Conservation (phyloP, 2,329 filamentous ascomycete genomes). For the Apiospora marii region DNA sequence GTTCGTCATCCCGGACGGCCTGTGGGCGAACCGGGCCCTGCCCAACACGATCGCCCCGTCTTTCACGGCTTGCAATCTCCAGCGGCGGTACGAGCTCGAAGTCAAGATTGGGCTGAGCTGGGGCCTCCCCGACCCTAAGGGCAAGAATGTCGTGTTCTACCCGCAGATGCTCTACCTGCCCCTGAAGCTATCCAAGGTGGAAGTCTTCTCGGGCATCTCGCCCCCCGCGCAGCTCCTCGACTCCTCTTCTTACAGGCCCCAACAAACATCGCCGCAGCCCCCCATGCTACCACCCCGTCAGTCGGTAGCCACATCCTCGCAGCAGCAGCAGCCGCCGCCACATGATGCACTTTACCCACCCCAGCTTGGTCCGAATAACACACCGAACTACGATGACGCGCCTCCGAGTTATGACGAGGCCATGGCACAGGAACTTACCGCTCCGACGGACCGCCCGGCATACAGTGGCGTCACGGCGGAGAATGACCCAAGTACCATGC, state of each 20-base stretch:
- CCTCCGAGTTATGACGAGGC: slow-evolving; percentile 97
- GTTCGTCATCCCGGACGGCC: slow-evolving; percentile 69
- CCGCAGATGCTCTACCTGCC: slow-evolving; percentile 82
- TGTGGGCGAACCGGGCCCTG: slow-evolving; percentile 77
- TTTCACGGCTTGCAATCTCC: slow-evolving; percentile 89
- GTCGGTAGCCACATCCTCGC: slow-evolving; percentile 28
- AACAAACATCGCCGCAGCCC: slow-evolving; percentile 41
- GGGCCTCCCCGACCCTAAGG: slow-evolving; percentile 54
- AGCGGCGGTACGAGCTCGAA: slow-evolving; percentile 83
- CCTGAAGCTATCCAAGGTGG: slow-evolving; percentile 74
- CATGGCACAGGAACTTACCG: slow-evolving; percentile 76
- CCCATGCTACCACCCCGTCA: slow-evolving; percentile 51
- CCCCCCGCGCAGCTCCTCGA: slow-evolving; percentile 80
- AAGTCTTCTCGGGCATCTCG: slow-evolving; percentile 87
- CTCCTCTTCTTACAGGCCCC: slow-evolving; percentile 36
- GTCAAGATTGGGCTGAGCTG: slow-evolving; percentile 80
- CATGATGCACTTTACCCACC: slow-evolving; percentile 59
- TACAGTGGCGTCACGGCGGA: slow-evolving; percentile 72
- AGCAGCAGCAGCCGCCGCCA: slow-evolving; percentile 33
- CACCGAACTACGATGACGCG: slow-evolving; percentile 64
- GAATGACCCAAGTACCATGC: slow-evolving; percentile 61
- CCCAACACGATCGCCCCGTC: slow-evolving; percentile 88
- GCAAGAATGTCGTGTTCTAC: slow-evolving; percentile 44
- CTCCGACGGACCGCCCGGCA: slow-evolving; percentile 70
- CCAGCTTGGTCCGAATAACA: slow-evolving; percentile 57